Base-by-base conservation (phyloP, 306 rosid species). In the Prunus mongolica region DNA sequence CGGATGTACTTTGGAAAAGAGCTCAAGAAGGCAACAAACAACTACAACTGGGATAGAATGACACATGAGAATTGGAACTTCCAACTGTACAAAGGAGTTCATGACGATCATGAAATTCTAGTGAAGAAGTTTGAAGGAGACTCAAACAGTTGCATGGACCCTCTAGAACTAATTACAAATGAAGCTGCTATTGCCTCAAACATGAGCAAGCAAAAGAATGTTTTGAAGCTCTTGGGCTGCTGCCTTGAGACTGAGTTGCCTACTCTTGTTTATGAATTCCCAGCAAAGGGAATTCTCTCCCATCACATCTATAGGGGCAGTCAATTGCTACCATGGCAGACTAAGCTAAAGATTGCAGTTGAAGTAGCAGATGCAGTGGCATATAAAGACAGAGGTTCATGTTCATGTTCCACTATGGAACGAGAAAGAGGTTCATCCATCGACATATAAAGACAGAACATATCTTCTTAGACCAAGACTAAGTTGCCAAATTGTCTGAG, bases 361-460 rank as follows among this genome's bases (percentile, higher is more conserved):
- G 13, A 24, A 65, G 65, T 45, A 24, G 79, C 79, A 52, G 72
- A 68, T 68, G 57, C 72, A 6, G 72, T 46, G 2, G 34, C 72
- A 7, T 46, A 68, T 68, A 22, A 22, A 22, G 22, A 22, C 22
- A 22, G 22, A 22, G 22, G 22, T 22, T 22, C 22, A 22, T 22
- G 22, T 22, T 22, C 22, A 22, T 22, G 22, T 24, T 68, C 71
- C 6, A 38, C 44, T 38, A 38, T 2, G 81, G 81, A 55, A 28
- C 8, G 24, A 5, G 55, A 9, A 58, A 49, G 63, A 41, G 2
- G 19, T 7, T 74, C 66, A 67, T 74, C 47, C 75, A 73, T 38
- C 19, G 65, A 45, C 22, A 80, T 24, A 22, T 67, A 28, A 15
- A 5, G 9, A 5, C n/a, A 2, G 19, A 1, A 3, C 32, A 66